Percentiles rank a stretch among this genome's conserved stretches.
Conservation (phyloP, 805 yeast genomes). For the Yarrowia deformans region DNA sequence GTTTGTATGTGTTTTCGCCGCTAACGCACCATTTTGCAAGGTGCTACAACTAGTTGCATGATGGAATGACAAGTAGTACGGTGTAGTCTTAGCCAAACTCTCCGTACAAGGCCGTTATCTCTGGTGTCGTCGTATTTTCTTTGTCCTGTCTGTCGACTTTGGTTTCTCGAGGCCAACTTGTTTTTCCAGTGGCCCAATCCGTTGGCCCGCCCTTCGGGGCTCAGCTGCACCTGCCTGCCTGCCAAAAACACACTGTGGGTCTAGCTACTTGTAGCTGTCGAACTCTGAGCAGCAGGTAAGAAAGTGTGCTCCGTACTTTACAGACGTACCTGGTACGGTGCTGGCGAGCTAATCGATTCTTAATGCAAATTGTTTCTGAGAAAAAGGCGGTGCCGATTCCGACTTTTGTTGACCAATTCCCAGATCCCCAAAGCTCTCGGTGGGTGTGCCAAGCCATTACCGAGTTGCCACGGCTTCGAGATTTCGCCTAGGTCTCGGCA, state of each 20-base stretch:
- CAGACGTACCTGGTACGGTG: conserved; percentile 3
- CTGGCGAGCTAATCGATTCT: background rate
- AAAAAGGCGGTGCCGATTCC: no score
- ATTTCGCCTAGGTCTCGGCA: background rate
- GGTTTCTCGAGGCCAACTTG: background rate
- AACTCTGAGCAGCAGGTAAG: background rate
- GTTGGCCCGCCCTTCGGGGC: background rate
- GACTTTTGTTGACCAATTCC: background rate
- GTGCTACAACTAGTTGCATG: no score
- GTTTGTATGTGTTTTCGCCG: no score
- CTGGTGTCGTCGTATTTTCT: background rate
- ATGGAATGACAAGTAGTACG: background rate
- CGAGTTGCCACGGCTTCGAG: no score
- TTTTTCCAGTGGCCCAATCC: background rate
- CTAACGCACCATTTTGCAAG: no score
- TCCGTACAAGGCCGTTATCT: background rate
- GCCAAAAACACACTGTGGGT: conserved; percentile 2
- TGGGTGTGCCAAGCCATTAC: no score
- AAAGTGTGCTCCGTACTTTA: conserved; percentile 22
- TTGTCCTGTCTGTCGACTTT: background rate
- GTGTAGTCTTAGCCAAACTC: background rate
- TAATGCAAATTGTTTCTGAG: background rate
- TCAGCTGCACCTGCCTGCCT: conserved; percentile 1
- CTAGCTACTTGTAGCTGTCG: conserved; percentile 3
- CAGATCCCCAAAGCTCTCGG: no score